A percentile compares a stretch with the other conserved stretches of the same genome.
Conservation (phyloP, 108 stramenopile species). For the Cyclotella cryptica region DNA sequence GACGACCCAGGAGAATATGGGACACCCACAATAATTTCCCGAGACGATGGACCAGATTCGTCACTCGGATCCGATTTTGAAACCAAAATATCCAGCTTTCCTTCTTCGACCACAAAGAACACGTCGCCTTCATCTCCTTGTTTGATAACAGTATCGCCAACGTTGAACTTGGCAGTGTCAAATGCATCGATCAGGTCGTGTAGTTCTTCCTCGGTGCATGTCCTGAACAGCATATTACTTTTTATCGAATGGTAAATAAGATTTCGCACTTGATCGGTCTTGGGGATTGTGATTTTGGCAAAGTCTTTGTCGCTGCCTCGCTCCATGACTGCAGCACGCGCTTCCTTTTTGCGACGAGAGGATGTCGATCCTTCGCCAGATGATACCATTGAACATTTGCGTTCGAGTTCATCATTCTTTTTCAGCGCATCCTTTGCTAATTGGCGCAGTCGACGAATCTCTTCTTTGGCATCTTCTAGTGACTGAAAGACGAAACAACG, state of each 20-base stretch:
- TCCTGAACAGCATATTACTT: constrained; percentile 72
- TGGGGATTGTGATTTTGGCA: constrained; percentile 60
- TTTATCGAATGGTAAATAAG: constrained; percentile 74
- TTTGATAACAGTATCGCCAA: constrained; percentile 66
- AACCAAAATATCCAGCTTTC: constrained; percentile 58
- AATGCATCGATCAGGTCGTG: constrained; percentile 81
- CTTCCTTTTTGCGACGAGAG: constrained; percentile 35
- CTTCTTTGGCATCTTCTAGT: constrained; percentile 54
- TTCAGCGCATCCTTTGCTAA: constrained; percentile 39
- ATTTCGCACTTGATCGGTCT: constrained; percentile 61
- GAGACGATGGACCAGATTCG: constrained; percentile 19
- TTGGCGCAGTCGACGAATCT: constrained; percentile 48
- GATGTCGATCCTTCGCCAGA: constrained; percentile 23
- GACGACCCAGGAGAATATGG: constrained; percentile 63
- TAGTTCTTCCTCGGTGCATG: constrained; percentile 67
- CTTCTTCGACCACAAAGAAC: constrained; percentile 80
- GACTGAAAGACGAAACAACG: constrained; percentile 12
- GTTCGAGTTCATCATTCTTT: constrained; percentile 36
- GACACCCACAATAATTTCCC: constrained; percentile 58
- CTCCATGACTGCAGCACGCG: constrained; percentile 55
- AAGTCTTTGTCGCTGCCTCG: constrained; percentile 41
- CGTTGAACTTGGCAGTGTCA: constrained; percentile 52
- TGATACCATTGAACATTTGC: constrained; percentile 21
- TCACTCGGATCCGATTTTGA: constrained; percentile 30
- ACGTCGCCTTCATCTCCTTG: constrained; percentile 87